Conservation (phyloP, 1,284 basidiomycete genomes). For the Trichosporon asahii region DNA sequence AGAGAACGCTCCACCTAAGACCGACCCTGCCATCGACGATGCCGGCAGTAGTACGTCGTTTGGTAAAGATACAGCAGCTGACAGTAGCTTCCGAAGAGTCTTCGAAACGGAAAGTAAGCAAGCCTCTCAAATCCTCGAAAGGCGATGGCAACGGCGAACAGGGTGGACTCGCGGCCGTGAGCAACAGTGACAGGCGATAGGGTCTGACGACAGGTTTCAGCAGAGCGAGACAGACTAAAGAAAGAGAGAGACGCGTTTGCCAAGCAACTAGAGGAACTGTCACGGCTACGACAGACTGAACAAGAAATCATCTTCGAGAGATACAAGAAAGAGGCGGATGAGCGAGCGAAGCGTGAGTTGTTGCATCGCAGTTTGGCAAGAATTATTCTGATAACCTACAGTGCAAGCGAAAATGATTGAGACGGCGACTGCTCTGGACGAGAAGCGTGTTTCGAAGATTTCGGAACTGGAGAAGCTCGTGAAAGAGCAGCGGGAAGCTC, state of each 20-base stretch:
- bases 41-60: slow-evolving; percentile 15
- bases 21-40: slow-evolving; percentile 2
- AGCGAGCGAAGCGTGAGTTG: slow-evolving; percentile 37
- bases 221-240: slow-evolving; percentile 34
- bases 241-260: slow-evolving; percentile 41
- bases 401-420: slow-evolving; percentile 48
- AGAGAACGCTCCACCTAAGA: slow-evolving; percentile 19
- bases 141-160: background rate
- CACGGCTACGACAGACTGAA: slow-evolving; percentile 34
- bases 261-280: slow-evolving; percentile 49
- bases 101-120: background rate
- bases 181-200: background rate
- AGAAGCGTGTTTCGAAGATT: slow-evolving; percentile 38
- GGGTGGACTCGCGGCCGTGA: background rate
- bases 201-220: slow-evolving; percentile 26
- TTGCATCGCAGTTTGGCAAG: no score
- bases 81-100: background rate
- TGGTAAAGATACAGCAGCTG: background rate
- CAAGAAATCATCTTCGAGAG: slow-evolving; percentile 39
- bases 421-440: slow-evolving; percentile 37
- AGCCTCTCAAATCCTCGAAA: background rate
- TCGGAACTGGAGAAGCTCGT: slow-evolving; percentile 37
- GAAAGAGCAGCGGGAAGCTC: slow-evolving; percentile 24
- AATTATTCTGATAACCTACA: slow-evolving; percentile 16
- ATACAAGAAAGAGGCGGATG: slow-evolving; percentile 40